These are phyloP conservation scores for Puya raimondii DNA, from an alignment of 176 grass and related monocot species.

Conservation along the genomic window DNA sequence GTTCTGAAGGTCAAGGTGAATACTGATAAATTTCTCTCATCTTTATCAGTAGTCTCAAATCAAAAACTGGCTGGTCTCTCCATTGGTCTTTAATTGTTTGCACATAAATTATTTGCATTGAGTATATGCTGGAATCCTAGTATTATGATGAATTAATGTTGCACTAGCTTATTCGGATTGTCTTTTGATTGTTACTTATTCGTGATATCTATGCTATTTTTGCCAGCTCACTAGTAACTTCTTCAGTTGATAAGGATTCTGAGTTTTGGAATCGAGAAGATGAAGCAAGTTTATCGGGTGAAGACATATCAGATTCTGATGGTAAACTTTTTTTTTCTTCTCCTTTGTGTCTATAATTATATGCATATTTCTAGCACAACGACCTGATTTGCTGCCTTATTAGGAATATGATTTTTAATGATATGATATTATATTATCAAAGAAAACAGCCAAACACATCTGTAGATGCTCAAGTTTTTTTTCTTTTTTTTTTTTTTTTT, in stretches of 20 bases:
- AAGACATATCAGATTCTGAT: conserved; percentile 90
- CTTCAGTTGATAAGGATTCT: conserved; percentile 31
- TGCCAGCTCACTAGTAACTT: conserved; percentile 45
- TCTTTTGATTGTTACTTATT: conserved; percentile 6
- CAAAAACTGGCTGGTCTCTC: neutral
- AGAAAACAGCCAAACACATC: neutral
- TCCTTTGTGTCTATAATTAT: neutral
- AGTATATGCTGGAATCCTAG: neutral
- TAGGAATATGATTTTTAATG: neutral
- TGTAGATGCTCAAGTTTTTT: neutral
- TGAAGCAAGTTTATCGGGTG: conserved; percentile 48
- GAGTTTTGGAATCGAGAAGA: conserved; percentile 92
- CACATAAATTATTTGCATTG: neutral
- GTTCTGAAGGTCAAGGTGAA: neutral
- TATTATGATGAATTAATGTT: conserved; percentile 1
- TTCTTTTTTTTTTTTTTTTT: neutral
- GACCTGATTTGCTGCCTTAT: neutral
- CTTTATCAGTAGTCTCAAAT: neutral
- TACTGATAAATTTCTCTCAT: neutral
- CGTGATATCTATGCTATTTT: conserved; percentile 16
- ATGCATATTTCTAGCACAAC: neutral
- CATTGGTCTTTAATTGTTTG: neutral
- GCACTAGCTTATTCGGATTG: conserved; percentile 3
- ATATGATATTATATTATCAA: neutral
- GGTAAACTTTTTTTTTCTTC: conserved; percentile 33